Evolutionary conservation across 345 rosid species (phyloP).

Genomic region (Brassica carinata): DNA sequence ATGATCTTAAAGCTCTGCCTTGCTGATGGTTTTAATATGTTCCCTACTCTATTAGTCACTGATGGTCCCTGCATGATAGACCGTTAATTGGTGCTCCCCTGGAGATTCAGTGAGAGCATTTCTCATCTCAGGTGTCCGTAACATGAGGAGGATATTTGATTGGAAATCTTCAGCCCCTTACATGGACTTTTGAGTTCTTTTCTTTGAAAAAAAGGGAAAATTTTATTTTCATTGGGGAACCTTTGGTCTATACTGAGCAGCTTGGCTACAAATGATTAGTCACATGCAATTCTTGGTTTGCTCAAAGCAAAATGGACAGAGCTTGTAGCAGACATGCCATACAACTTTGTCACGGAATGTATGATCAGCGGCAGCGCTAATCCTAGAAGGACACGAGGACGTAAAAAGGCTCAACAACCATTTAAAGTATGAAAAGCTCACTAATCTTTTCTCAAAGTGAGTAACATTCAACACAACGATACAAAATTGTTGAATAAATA

Average conservation of each 20-base stretch:
- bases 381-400: slow-evolving; percentile 68
- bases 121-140: too few relatives aligned
- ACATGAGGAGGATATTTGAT: too few relatives aligned
- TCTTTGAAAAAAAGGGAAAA: too few relatives aligned
- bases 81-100: slow-evolving; percentile 96
- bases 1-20: slow-evolving; percentile 89
- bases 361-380: slow-evolving; percentile 49
- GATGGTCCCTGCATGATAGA: slow-evolving; percentile 99
- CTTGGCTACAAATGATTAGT: slow-evolving; percentile 69
- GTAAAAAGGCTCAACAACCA: slow-evolving; percentile 47
- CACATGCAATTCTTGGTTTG: slow-evolving; percentile 83
- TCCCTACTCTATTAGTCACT: slow-evolving; percentile 90
- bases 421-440: slow-evolving; percentile 50
- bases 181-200: too few relatives aligned
- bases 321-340: slow-evolving; percentile 80
- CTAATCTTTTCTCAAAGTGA: not conserved
- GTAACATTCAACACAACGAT: not conserved
- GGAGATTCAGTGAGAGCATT: slow-evolving; percentile 74
- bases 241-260: slow-evolving; percentile 72
- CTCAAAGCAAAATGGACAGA: slow-evolving; percentile 83
- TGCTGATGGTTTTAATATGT: slow-evolving; percentile 98
- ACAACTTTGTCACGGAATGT: slow-evolving; percentile 97
- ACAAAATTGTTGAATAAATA: not conserved
- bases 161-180: too few relatives aligned
- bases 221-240: too few relatives aligned